Base-by-base conservation (phyloP, 495 filamentous ascomycete genomes). In the Sordaria brevicollis region DNA sequence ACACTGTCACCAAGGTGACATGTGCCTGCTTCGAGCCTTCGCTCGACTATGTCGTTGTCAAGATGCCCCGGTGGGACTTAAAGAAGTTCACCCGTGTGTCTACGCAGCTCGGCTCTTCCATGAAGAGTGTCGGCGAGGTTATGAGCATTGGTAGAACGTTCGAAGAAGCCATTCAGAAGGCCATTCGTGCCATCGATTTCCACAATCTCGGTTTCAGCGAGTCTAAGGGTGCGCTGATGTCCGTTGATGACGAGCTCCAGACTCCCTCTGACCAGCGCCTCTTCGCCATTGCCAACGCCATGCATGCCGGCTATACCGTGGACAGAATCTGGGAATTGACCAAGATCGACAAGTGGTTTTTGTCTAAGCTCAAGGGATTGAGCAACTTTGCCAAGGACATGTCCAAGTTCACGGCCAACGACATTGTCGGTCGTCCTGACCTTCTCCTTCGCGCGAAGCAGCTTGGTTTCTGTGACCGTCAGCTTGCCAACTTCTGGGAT, bases 1-100 rank as follows among this genome's bases (percentile, higher is more conserved):
- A 99, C 83, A 92, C 92, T 2, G 94, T 99, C 65, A 99, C 95
- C 31, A 95, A 96, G 82, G 91, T 92, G 39, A 99, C 95, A 34
- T 96, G 93, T 72, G 95, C 94, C 66, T 99, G 95, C 85, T 99
- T 99, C 81, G 95, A 99, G 79, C 95, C 95, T n/a, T 99, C 95
- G 3, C 86, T 99, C 1, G 95, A 99, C 79, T 99, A 99, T 79
- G 94, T 97, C 65, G 95, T 98, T 31, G 95, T 99, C 69, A 99
- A 99, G 86, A 99, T 99, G 81, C 95, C 95, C 21, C 87, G 95
- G 71, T 99, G 95, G 95, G 95, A 99, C 81, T 80, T 99, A 71
- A 98, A 98, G 85, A 99, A 99, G 81, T 99, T 99, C 81, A 94
- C 91, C 34, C 90, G 95, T 68, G 95, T 98, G 21, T 97, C 94